Evolutionary conservation across 768 basidiomycete genomes (phyloP).

Genomic region (Auriscalpium vulgare): DNA sequence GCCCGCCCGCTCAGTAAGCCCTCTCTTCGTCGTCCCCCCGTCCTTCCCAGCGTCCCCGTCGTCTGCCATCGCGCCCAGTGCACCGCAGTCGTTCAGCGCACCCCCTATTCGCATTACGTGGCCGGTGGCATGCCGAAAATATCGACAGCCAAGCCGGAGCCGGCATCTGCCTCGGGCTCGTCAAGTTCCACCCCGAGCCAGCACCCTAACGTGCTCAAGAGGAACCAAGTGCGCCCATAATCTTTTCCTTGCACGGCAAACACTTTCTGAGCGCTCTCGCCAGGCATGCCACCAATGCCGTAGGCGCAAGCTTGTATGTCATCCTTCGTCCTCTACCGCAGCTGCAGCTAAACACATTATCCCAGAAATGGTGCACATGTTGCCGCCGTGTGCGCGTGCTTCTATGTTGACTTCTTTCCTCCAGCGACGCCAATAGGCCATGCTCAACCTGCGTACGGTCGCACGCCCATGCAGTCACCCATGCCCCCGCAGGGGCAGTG

Average conservation of each 20-base stretch:
- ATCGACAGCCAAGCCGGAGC: slow-evolving; percentile 5
- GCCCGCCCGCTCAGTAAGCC: too few species aligned
- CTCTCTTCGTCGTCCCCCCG: too few species aligned
- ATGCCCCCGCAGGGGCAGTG: slow-evolving; percentile 48
- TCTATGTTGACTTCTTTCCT: not conserved
- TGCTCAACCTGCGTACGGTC: slow-evolving; percentile 74
- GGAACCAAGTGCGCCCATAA: slow-evolving; percentile 25
- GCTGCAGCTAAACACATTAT: slow-evolving; percentile 1
- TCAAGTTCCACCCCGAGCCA: slow-evolving; percentile 1
- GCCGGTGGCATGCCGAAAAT: slow-evolving; percentile 10
- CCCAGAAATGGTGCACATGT: slow-evolving; percentile 20
- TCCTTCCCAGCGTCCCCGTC: too few species aligned
- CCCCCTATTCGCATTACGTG: not conserved
- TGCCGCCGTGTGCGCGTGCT: not conserved
- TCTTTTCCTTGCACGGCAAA: not conserved
- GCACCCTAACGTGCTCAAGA: slow-evolving; percentile 16
- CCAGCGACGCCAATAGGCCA: slow-evolving; percentile 67
- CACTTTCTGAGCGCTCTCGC: not conserved
- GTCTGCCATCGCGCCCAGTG: not conserved
- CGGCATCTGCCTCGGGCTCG: slow-evolving; percentile 13
- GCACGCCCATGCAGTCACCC: slow-evolving; percentile 58
- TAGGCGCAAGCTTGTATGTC: slow-evolving; percentile 59
- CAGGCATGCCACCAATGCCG: slow-evolving; percentile 54
- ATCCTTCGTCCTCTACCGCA: not conserved
- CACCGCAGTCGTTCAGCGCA: not conserved